These are phyloP conservation scores for Malus asiatica DNA, from an alignment of 306 rosid species.

Conservation along the genomic window DNA sequence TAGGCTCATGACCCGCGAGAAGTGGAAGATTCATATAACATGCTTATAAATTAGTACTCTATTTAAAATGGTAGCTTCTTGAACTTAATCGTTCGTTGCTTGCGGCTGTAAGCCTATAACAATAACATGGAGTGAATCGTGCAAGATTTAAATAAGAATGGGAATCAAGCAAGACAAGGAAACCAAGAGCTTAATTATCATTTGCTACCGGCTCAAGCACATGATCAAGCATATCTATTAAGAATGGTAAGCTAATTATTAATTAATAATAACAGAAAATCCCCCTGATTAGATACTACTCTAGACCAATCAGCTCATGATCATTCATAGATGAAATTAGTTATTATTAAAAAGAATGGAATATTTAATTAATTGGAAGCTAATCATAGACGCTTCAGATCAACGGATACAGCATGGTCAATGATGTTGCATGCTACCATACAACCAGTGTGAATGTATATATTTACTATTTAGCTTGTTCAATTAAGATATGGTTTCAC, in stretches of 20 bases:
- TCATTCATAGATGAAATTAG: neutral
- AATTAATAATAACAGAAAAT: neutral
- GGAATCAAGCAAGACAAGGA: neutral
- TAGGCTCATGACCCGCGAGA: neutral
- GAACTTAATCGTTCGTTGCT: neutral
- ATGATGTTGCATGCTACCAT: neutral
- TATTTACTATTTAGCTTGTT: no score
- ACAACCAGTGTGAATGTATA: neutral
- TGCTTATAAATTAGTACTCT: neutral
- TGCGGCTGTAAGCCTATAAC: neutral
- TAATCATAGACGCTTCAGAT: neutral
- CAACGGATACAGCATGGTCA: neutral
- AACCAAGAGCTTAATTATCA: neutral
- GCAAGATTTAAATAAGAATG: neutral
- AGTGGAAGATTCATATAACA: conserved; percentile 6
- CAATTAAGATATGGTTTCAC: neutral
- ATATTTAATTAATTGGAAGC: neutral
- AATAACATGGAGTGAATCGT: conserved; percentile 15
- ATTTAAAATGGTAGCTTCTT: neutral
- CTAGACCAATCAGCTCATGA: neutral
- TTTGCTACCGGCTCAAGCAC: neutral
- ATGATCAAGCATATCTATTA: neutral
- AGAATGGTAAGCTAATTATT: neutral
- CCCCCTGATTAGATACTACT: neutral
- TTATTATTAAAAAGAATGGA: neutral